Conservation (phyloP, 306 rosid genomes). For the Medicago lupulina region DNA sequence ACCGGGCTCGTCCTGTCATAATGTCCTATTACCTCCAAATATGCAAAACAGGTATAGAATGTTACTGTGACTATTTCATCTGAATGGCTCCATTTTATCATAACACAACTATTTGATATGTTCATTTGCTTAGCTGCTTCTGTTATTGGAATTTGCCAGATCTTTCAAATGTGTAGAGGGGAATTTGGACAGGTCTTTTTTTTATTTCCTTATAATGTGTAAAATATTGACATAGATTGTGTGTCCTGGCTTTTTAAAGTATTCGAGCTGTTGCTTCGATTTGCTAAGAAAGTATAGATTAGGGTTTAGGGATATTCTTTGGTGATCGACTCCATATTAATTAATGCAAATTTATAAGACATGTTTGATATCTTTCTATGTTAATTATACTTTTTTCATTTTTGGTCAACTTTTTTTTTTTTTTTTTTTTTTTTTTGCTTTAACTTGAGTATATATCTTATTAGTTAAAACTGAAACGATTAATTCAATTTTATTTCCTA, state of each 20-base stretch:
- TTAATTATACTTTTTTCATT: not conserved
- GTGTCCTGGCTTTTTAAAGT: not conserved
- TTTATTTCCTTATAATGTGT: not conserved
- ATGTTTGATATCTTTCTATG: constrained; percentile 5
- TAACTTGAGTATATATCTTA: no score
- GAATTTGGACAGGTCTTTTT: not conserved
- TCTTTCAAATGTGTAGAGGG: not conserved
- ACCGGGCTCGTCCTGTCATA: constrained; percentile 62
- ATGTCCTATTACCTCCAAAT: constrained; percentile 68
- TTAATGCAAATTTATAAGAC: constrained; percentile 4
- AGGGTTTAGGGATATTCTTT: not conserved
- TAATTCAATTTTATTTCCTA: no score
- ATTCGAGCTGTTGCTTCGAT: not conserved
- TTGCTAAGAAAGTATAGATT: not conserved
- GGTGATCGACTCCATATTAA: not conserved
- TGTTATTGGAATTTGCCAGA: constrained; percentile 7
- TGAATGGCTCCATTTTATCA: not conserved
- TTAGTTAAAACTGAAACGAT: no score
- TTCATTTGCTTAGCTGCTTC: constrained; percentile 31
- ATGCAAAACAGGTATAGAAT: constrained; percentile 69
- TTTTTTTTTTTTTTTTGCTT: no score
- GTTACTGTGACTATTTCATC: constrained; percentile 25
- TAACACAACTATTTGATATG: constrained; percentile 22
- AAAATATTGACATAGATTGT: constrained; percentile 6
- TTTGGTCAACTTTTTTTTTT: not conserved